Conservation (phyloP, 2,329 filamentous ascomycete species). For the Scedosporium minutisporum region DNA sequence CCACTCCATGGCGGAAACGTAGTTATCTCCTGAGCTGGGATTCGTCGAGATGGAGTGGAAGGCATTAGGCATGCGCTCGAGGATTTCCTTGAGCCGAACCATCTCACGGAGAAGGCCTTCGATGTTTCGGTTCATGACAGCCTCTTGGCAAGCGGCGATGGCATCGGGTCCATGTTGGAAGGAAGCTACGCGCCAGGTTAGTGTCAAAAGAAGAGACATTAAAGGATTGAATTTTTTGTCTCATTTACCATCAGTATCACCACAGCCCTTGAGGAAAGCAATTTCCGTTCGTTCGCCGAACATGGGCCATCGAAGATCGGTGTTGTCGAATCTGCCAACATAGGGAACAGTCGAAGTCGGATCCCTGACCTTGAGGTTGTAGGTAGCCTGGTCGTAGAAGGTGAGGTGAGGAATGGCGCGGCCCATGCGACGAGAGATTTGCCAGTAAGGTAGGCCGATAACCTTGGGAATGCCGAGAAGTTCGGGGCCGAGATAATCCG, state of each 20-base stretch:
- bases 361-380: slow-evolving; percentile 41
- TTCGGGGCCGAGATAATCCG: slow-evolving; percentile 41
- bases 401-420: slow-evolving; percentile 41
- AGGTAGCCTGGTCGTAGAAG: slow-evolving; percentile 43
- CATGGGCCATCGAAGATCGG: slow-evolving; percentile 42
- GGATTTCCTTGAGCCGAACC: slow-evolving; percentile 40
- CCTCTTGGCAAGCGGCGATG: slow-evolving; percentile 43
- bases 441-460: slow-evolving; percentile 39
- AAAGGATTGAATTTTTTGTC: not conserved
- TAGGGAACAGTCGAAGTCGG: slow-evolving; percentile 39
- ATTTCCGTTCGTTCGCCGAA: slow-evolving; percentile 42
- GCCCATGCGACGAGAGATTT: slow-evolving; percentile 41
- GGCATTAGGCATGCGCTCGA: slow-evolving; percentile 42
- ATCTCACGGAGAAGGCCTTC: slow-evolving; percentile 40
- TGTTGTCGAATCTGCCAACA: slow-evolving; percentile 41
- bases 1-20: slow-evolving; percentile 37
- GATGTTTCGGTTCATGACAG: slow-evolving; percentile 42
- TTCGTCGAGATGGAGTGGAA: slow-evolving; percentile 46
- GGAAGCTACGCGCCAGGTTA: slow-evolving; percentile 23
- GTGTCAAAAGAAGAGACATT: not conserved
- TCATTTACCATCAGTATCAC: slow-evolving; percentile 31
- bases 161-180: slow-evolving; percentile 41
- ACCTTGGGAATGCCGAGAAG: slow-evolving; percentile 36
- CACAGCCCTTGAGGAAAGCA: slow-evolving; percentile 40
- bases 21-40: slow-evolving; percentile 40